Base-by-base conservation (phyloP, 2,329 filamentous ascomycete species). In the Phaeosphaeriaceae sp. region DNA sequence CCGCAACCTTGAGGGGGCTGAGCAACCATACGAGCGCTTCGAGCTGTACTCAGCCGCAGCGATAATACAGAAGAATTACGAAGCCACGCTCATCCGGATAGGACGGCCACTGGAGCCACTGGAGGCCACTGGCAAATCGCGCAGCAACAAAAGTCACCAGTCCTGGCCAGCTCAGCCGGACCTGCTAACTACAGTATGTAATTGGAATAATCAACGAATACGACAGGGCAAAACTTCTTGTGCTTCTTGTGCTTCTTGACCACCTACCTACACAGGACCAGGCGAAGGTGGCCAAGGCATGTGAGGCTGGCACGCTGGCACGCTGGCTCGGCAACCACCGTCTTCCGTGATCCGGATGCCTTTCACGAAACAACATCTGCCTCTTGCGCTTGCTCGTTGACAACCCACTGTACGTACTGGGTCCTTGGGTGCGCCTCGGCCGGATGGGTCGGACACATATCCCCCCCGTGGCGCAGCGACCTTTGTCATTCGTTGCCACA, bases 11-110 rank as follows among this genome's bases (percentile, higher is more conserved):
- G 57, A 11, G 62, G 61, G 57, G 65, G 67, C 67, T 66, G 55
- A 69, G 67, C 60, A 62, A 15, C 46, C 44, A 30, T 50, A 58
- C 59, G 61, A 59, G 61, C 7, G 29, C 28, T 52, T 63, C 54
- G 56, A 54, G 61, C 56, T 60, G 56, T 48, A 54, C 65, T 67
- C 67, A 67, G 68, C 68, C 68, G 59, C 66, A 57, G 54, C 51
- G 50, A 51, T 48, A 50, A 51, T 48, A 50, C 58, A 56, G n/a
- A 53, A 42, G 46, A n/a, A n/a, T n/a, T 37, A 45, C 50, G 41
- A 53, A 44, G 34, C 41, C 50, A 41, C 47, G 50, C 42, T 58
- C 48, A 36, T 42, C 52, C 56, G 59, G 56, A 36, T 56, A 42
- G 47, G 48, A 57, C 60, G 58, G 54, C 54, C 48, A 30, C 30